These are phyloP conservation scores for Helichrysum umbraculigerum DNA, from an alignment of 129 eudicot genomes.

Conservation along the genomic window DNA sequence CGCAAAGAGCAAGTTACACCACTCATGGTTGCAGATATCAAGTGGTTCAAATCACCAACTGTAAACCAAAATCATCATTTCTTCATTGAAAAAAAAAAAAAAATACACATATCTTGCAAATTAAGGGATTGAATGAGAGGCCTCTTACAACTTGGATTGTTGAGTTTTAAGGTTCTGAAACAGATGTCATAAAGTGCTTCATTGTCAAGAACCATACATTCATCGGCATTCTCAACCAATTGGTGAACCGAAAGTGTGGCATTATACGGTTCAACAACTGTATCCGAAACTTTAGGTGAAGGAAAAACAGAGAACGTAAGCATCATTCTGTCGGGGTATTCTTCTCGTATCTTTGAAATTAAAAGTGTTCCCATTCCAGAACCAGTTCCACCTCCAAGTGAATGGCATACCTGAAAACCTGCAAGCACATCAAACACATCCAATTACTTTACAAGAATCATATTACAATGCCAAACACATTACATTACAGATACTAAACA, in stretches of 20 bases:
- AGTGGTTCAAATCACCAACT: conserved; percentile 95
- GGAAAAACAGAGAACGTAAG: too few relatives aligned
- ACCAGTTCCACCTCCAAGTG: too few relatives aligned
- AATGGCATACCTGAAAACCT: conserved; percentile 98
- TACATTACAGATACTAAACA: neutral
- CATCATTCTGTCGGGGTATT: too few relatives aligned
- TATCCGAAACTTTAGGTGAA: too few relatives aligned
- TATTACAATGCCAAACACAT: conserved; percentile 5
- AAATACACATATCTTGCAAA: neutral
- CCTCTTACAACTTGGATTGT: conserved; percentile 95
- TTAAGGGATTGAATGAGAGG: neutral
- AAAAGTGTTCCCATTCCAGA: too few relatives aligned
- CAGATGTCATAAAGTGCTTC: too few relatives aligned
- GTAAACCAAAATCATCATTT: conserved; percentile 15
- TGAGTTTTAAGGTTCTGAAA: conserved; percentile 90
- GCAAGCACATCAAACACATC: conserved; percentile 25
- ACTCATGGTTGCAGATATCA: conserved; percentile 94
- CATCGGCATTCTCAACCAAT: too few relatives aligned
- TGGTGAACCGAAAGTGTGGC: too few relatives aligned
- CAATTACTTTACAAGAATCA: conserved; percentile 14
- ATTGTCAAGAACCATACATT: too few relatives aligned
- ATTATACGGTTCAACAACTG: too few relatives aligned
- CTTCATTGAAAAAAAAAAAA: neutral
- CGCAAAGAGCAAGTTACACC: conserved; percentile 92
- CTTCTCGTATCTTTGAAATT: too few relatives aligned